phyloP scores from a whole-genome alignment of 2,329 filamentous ascomycete species.

The Scedosporium apiospermum region DNA sequence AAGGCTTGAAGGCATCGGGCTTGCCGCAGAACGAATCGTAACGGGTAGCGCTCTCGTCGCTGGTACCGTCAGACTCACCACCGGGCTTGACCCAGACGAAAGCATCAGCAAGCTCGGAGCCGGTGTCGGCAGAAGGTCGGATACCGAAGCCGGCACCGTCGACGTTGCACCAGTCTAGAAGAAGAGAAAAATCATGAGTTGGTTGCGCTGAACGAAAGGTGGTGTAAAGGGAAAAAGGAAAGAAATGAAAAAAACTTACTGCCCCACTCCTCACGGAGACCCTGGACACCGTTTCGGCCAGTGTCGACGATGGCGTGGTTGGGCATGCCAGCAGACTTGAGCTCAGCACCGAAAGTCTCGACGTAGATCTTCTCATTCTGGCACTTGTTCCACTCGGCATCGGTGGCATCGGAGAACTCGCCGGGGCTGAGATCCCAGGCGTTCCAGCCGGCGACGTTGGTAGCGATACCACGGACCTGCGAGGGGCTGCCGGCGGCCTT shows the following conservation, averaged over 20 bases:
- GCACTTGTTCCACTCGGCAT: conserved; percentile 29
- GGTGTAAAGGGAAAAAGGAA: not conserved
- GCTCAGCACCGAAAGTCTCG: conserved; percentile 26
- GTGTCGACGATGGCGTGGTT: conserved; percentile 33
- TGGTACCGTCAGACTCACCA: conserved; percentile 37
- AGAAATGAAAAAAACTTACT: not conserved
- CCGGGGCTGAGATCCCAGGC: conserved; percentile 25
- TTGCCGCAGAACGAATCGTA: conserved; percentile 30
- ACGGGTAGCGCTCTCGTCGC: conserved; percentile 21
- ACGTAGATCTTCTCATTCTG: conserved; percentile 34
- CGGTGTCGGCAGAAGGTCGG: conserved; percentile 47
- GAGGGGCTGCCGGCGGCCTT: conserved; percentile 25
- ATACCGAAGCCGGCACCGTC: conserved; percentile 50
- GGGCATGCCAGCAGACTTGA: conserved; percentile 28
- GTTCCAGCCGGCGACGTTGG: conserved; percentile 32
- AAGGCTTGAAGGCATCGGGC: conserved; percentile 33
- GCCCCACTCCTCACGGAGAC: conserved; percentile 33
- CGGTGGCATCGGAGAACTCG: conserved; percentile 30
- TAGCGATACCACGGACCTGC: conserved; percentile 27
- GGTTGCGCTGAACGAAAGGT: too few species aligned
- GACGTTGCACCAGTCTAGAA: conserved; percentile 50
- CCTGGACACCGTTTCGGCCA: conserved; percentile 28
- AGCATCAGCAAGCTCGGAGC: conserved; percentile 45
- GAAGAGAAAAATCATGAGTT: conserved; percentile 30
- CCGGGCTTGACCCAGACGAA: conserved; percentile 62